Evolutionary conservation across 164 flowering plant species (phyloP).

Genomic region (Annona cherimola): DNA sequence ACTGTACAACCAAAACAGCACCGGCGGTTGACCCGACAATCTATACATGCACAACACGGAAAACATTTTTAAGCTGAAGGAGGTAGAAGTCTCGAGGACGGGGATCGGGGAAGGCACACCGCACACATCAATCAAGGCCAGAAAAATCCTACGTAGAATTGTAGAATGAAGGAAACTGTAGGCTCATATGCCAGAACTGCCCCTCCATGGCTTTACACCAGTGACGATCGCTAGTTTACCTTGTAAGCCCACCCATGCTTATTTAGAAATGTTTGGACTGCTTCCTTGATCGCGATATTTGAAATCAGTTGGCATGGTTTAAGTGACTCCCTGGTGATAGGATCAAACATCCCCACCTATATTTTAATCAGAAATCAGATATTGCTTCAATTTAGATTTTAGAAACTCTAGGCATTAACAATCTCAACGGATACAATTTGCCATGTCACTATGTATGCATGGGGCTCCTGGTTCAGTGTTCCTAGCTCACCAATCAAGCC

Average conservation of each 20-base stretch:
- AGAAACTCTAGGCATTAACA: neutral
- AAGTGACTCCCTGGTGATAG: slow-evolving; percentile 72
- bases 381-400: neutral
- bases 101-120: neutral
- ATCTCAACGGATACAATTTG: neutral
- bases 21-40: neutral
- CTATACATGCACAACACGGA: neutral
- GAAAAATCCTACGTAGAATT: neutral
- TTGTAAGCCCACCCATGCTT: slow-evolving; percentile 84
- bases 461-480: neutral
- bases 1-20: neutral
- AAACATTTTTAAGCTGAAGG: neutral
- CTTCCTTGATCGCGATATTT: slow-evolving; percentile 86
- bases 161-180: neutral
- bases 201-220: neutral
- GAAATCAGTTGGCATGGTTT: slow-evolving; percentile 52
- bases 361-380: neutral
- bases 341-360: slow-evolving; percentile 89
- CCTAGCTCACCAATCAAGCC: neutral
- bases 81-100: neutral
- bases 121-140: neutral
- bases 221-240: neutral
- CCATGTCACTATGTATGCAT: neutral
- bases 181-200: neutral
- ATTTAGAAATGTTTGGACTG: slow-evolving; percentile 63